Evolutionary conservation across 106 monocot species (phyloP).

Genomic region (Triglochin maritima): DNA sequence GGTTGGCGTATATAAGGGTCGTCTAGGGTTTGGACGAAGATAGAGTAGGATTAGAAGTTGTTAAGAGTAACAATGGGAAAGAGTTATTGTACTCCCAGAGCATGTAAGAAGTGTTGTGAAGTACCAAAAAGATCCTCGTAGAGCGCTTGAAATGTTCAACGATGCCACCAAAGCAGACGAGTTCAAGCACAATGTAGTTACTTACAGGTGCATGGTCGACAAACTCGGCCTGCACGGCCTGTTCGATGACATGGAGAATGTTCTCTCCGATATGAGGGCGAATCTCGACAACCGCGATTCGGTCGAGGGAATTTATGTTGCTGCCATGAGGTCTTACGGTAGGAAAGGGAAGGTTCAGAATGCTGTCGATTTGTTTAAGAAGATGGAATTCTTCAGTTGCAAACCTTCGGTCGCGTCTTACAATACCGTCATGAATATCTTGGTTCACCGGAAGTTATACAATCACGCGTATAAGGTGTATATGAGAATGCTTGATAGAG

Average conservation of each 20-base stretch:
- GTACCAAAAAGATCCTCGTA: slow-evolving; percentile 53
- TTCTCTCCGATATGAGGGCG: slow-evolving; percentile 50
- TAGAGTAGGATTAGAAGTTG: too few species aligned
- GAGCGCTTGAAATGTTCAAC: slow-evolving; percentile 69
- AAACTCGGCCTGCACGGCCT: slow-evolving; percentile 49
- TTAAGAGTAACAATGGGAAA: too few species aligned
- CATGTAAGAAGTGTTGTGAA: slow-evolving; percentile 45
- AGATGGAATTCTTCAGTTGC: slow-evolving; percentile 79
- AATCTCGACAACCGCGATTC: slow-evolving; percentile 23
- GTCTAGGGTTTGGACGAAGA: too few species aligned
- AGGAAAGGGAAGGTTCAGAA: slow-evolving; percentile 36
- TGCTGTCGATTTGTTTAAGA: slow-evolving; percentile 76
- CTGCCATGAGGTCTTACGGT: slow-evolving; percentile 57
- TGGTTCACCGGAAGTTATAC: slow-evolving; percentile 52
- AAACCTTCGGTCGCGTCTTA: slow-evolving; percentile 58
- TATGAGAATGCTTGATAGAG: slow-evolving; percentile 65
- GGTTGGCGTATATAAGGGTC: too few species aligned
- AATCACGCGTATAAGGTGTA: slow-evolving; percentile 94
- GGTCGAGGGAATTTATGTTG: slow-evolving; percentile 45
- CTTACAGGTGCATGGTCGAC: slow-evolving; percentile 57
- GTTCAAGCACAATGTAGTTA: slow-evolving; percentile 41
- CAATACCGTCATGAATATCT: slow-evolving; percentile 79
- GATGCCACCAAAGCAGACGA: slow-evolving; percentile 35
- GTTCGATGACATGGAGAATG: slow-evolving; percentile 57
- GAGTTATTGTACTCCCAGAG: slow-evolving; percentile 29